These are phyloP conservation scores for Pichia sp. DNA, from an alignment of 1,139 yeast species.

Conservation along the genomic window DNA sequence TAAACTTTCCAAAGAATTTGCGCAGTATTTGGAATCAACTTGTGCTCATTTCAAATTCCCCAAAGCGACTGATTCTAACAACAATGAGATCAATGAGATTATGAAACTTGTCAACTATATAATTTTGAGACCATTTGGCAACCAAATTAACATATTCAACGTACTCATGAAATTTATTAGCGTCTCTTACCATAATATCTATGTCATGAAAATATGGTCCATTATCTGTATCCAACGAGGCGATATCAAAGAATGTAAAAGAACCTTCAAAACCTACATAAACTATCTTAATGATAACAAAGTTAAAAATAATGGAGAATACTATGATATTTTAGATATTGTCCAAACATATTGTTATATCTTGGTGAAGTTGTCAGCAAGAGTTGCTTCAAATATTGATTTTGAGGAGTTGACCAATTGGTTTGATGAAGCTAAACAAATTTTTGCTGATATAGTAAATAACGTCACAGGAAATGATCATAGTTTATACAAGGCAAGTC, in stretches of 20 bases:
- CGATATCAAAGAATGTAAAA: constrained; percentile 26
- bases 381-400: constrained; percentile 9
- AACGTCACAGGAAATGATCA: constrained; percentile 7
- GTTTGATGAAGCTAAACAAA: constrained; percentile 11
- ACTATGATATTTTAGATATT: constrained; percentile 26
- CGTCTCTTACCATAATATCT: constrained; percentile 41
- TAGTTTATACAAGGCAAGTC: constrained; percentile 2
- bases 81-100: constrained; percentile 21
- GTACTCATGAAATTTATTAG: constrained; percentile 30
- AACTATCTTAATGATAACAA: constrained; percentile 31
- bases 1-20: constrained; percentile 4
- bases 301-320: constrained; percentile 26
- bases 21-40: constrained; percentile 3
- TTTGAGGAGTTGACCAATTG: constrained; percentile 13
- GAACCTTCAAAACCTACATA: constrained; percentile 36
- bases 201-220: constrained; percentile 32
- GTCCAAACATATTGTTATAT: constrained; percentile 21
- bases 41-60: constrained; percentile 32
- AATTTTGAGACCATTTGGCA: constrained; percentile 6
- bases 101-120: constrained; percentile 26
- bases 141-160: constrained; percentile 9
- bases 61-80: constrained; percentile 33
- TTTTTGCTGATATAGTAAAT: constrained; percentile 8
- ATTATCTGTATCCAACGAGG: constrained; percentile 16
- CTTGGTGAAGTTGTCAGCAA: constrained; percentile 20